Evolutionary conservation across 306 rosid genomes (phyloP), one percentile per base, ranked within the genome.

Genomic region (Potentilla sterilis): DNA sequence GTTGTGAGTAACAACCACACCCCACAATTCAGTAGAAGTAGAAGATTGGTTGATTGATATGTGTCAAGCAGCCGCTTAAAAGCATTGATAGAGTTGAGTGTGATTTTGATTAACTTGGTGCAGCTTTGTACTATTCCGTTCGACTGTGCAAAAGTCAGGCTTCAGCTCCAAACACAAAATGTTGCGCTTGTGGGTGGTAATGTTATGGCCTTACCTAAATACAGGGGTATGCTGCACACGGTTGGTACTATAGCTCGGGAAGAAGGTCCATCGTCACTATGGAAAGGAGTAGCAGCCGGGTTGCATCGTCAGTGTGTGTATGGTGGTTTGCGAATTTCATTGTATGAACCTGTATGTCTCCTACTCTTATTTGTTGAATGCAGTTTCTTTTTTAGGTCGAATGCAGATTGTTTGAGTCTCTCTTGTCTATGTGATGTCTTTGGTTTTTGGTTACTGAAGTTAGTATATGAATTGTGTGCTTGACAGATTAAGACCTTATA

Each of bases 131-230:
- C 97, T 34, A 88, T 91, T 82, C 98, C 97, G 49, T 77, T 94
- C 89, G 98, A 94, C 90, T 90, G 95, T 61, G 98, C 98, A 49
- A 94, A 94, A 87, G 98, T 94, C 76, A 88, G 98, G 86, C 98
- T 94, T 80, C 97, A 94, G 84, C 88, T 94, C 70, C 98, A 94
- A 77, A 94, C 88, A 75, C 89, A 88, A 37, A 71, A 90, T 61
- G 82, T 83, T 38, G 81, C 77, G 0, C 90, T 83, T 34, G 80
- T 77, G 0, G 93, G 96, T 4, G 96, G 49, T 12, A 13, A 91
- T 78, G 80, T 52, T 37, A 74, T 81, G 70, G 55, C 82, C 77
- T 80, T 90, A 75, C 98, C 98, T 46, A 94, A 94, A 81, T 94
- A 94, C 73, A 90, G 80, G 85, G 98, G 98, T 34, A 72, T 94